Conservation (phyloP, 306 rosid genomes). For the Ormosia semicastrata region DNA sequence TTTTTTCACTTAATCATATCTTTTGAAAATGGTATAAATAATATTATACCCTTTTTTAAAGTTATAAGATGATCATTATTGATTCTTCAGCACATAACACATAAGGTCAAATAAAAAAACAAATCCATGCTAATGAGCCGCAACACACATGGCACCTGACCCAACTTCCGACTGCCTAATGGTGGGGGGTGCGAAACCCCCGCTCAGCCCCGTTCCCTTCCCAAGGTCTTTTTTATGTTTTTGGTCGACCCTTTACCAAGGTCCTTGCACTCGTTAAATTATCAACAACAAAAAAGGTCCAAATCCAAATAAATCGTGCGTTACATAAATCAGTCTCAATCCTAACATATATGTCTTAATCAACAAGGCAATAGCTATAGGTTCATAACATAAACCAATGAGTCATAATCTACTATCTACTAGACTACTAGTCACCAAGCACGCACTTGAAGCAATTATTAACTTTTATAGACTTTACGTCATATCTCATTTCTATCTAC, state of each 20-base stretch:
- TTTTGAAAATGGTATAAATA: no score
- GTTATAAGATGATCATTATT: no score
- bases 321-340: neutral
- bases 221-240: no score
- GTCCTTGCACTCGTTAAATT: neutral
- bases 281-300: no score
- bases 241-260: neutral
- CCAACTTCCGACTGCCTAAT: neutral
- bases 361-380: neutral
- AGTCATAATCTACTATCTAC: no score
- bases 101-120: neutral
- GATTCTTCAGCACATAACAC: neutral
- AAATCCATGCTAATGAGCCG: neutral
- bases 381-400: neutral
- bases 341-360: neutral
- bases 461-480: no score
- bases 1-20: no score
- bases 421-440: neutral
- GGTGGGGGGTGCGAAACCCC: no score
- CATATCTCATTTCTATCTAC: no score
- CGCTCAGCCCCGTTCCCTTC: no score
- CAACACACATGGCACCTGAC: neutral
- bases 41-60: no score
- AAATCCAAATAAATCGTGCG: neutral
- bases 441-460: neutral